phyloP scores from a whole-genome alignment of 1,284 basidiomycete genomes.

The Psilocybe mexicana region DNA sequence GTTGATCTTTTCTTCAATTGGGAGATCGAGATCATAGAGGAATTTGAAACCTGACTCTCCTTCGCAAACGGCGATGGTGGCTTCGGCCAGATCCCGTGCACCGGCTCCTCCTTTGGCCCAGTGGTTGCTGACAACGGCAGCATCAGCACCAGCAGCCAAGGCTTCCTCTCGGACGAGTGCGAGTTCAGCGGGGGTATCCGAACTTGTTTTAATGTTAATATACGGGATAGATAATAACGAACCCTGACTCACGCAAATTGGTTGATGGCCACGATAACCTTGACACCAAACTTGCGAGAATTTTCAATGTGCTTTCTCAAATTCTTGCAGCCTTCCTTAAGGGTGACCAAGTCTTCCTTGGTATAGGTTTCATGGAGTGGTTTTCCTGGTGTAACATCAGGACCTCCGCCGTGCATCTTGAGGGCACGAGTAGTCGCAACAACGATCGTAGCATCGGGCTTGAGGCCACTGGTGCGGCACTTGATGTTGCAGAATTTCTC shows the following conservation, averaged over 20 bases:
- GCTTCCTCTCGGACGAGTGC: slow-evolving; percentile 83
- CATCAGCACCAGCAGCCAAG: slow-evolving; percentile 88
- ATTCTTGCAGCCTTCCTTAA: slow-evolving; percentile 93
- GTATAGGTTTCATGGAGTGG: slow-evolving; percentile 93
- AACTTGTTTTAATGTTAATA: slow-evolving; percentile 44
- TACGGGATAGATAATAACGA: not conserved
- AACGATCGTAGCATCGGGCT: slow-evolving; percentile 92
- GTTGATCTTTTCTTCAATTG: slow-evolving; percentile 86
- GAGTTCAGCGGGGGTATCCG: slow-evolving; percentile 91
- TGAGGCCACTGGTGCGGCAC: slow-evolving; percentile 91
- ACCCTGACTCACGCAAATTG: slow-evolving; percentile 77
- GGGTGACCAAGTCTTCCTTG: slow-evolving; percentile 89
- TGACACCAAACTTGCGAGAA: slow-evolving; percentile 93
- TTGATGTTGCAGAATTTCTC: slow-evolving; percentile 99
- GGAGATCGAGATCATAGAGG: slow-evolving; percentile 84
- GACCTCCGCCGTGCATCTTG: slow-evolving; percentile 99
- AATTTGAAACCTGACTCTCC: slow-evolving; percentile 85
- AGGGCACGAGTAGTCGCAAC: slow-evolving; percentile 97
- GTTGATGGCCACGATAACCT: slow-evolving; percentile 96
- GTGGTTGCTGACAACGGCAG: slow-evolving; percentile 94
- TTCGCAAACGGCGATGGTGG: slow-evolving; percentile 84
- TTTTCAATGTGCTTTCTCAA: slow-evolving; percentile 94
- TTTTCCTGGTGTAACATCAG: slow-evolving; percentile 96
- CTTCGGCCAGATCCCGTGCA: slow-evolving; percentile 84
- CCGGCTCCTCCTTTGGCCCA: slow-evolving; percentile 95